Evolutionary conservation across 179 eudicot genomes (phyloP), one percentile per base, ranked within the genome.

Genomic region (Camellia oleifera): DNA sequence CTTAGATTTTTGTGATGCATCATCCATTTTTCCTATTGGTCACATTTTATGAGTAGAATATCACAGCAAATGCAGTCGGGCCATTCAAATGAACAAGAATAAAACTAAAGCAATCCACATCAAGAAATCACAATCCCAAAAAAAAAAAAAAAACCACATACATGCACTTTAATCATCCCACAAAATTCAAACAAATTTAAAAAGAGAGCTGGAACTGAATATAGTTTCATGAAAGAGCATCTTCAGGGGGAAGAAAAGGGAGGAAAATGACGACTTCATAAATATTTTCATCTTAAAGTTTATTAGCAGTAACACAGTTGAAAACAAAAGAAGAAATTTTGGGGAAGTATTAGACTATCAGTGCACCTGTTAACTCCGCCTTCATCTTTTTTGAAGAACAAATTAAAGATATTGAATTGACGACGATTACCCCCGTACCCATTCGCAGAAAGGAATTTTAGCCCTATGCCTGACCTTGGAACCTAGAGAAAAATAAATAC

Each of bases 361-460:
- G 26, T 45, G 15, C 87, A 92, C 94, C 91, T 90, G 54, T 68
- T 82, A 82, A 88, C 89, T 92, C 93, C 95, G 69, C 90, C 94
- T 83, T 90, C 89, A 85, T 90, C 78, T 80, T 93, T 87, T 54
- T 91, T 86, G 76, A 95, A 91, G 71, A 92, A 90, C 74, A 92
- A 95, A 80, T 90, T 90, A 66, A 94, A 89, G 10, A 90, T 92
- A 69, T 95, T 87, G 61, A 90, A 90, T 74, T 89, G 90, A 78
- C 98, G 97, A 82, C 72, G 40, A 32, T 32, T 89, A 44, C 64
- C 70, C 44, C 76, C 70, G 80, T 45, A 62, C 53, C 82, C 90
- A 82, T 79, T 84, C 40, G 77, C 82, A 48, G 74, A 53, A 20
- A 76, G 61, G 74, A 85, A 82, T 45, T 82, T 81, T 14, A 83